Evolutionary conservation across 495 filamentous ascomycete species (phyloP), one percentile per base, ranked within the genome.

Genomic region (Tuber aestivum): DNA sequence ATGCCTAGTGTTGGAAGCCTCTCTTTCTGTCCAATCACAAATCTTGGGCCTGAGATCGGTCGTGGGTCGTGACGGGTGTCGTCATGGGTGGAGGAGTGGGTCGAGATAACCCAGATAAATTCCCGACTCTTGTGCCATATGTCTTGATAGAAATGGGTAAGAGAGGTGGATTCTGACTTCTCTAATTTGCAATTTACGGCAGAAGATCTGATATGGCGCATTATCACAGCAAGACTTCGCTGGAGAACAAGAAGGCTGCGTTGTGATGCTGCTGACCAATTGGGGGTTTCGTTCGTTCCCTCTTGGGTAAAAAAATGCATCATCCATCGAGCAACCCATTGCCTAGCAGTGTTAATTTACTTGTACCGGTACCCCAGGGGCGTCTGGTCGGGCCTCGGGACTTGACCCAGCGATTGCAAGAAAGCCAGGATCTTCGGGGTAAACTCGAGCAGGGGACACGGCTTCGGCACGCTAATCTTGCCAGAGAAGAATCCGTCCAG

Each of bases 91-190:
- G 56, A 35, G 56, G 56, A 65, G 32, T 65, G 27, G 27, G 18
- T 65, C 4, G 56, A 27, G 56, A 35, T 65, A 35, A 32, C 14
- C n/a, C 56, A 35, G 14, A 35, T 32, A 35, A 18, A 65, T 35
- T 18, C 27, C 56, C 27, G 56, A 65, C 56, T 35, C 32, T 35
- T 65, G 56, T 27, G 16, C 27, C 56, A 21, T 65, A 35, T 65
- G 27, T 18, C 56, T 74, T 75, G 56, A 41, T 61, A 35, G 68
- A 71, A 77, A 71, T 44, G 74, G 70, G 75, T 8, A 65, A 44
- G 77, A 71, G 70, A 79, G 76, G 72, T 79, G 72, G 78, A 65
- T 78, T 45, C 61, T 73, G 27, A 77, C 75, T 79, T 76, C 78
- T 75, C 70, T 48, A 79, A 79, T 79, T 79, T 79, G 41, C 76